Conservation (phyloP, 306 rosid genomes). For the Macrotyloma uniflorum region DNA sequence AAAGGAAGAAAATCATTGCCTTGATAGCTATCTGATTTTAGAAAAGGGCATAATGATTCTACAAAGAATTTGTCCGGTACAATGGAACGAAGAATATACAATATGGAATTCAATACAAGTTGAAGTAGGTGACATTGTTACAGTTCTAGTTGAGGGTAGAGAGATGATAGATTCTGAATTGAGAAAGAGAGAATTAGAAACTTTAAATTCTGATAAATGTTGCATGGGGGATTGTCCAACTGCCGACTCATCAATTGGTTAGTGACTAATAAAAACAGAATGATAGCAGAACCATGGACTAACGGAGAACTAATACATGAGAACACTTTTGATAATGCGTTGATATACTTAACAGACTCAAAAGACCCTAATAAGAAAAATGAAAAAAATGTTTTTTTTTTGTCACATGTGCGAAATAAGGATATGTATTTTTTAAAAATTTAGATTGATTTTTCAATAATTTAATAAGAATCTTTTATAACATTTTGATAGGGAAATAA, state of each 20-base stretch:
- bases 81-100: not conserved
- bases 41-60: not conserved
- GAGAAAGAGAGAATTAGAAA: not conserved
- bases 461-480: not conserved
- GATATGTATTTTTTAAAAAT: not conserved
- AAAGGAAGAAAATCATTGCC: slow-evolving; percentile 15
- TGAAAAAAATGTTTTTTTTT: not conserved
- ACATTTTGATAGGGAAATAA: not conserved
- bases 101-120: not conserved
- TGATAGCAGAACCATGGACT: not conserved
- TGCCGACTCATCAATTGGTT: not conserved
- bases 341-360: not conserved
- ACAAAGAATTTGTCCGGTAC: slow-evolving; percentile 2
- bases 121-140: not conserved
- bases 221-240: not conserved
- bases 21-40: not conserved
- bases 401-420: not conserved
- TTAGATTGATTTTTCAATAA: not conserved
- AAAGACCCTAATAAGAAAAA: not conserved
- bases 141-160: not conserved
- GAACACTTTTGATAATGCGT: not conserved
- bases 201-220: not conserved
- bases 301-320: not conserved
- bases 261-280: not conserved
- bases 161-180: not conserved